Evolutionary conservation across 2,329 filamentous ascomycete species (phyloP), one percentile per base, ranked within the genome.

Genomic region (Capronia epimyces): DNA sequence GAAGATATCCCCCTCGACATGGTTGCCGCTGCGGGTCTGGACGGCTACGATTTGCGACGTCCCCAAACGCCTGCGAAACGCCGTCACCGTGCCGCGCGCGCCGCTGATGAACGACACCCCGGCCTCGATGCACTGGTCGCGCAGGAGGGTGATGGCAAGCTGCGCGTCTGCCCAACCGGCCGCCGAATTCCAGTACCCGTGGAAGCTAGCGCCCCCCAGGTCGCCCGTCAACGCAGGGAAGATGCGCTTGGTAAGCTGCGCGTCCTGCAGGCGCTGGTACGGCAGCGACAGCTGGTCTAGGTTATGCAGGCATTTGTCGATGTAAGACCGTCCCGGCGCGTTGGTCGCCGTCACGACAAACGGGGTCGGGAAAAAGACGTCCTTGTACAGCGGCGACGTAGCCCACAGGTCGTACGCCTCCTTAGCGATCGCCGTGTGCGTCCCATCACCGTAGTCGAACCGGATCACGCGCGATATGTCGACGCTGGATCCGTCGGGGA

Each of bases 1-100:
- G 27, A 49, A 46, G 6, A 53, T 44, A 29, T 57, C 51, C 4
- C 47, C 58, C 4, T 9, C 3, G 6, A 57, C 25, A 8, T 25
- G n/a, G 4, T 41, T 43, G 20, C 46, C 49, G 15, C 21, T 39
- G 2, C 32, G 27, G 9, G 55, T 42, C 27, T 44, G 8, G 5
- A 47, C 54, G 27, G 87, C 87, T 1, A 75, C 73, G n/a, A 80
- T 79, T 72, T 7, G 13, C 34, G 24, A 12, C 13, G 22, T 43
- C 21, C 6, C 18, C 7, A 27, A 63, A 27, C 10, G 5, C 24
- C 5, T 27, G 1, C 68, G 45, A 1, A 72, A 56, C 6, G 55
- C 55, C n/a, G 45, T 49, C 15, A 53, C 53, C 2, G 44, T 47
- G 7, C 50, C 34, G 24, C 45, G 20, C 1, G 37, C 36, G 13